Base-by-base conservation (phyloP, 1,284 basidiomycete species). In the Albatrellus sp. region DNA sequence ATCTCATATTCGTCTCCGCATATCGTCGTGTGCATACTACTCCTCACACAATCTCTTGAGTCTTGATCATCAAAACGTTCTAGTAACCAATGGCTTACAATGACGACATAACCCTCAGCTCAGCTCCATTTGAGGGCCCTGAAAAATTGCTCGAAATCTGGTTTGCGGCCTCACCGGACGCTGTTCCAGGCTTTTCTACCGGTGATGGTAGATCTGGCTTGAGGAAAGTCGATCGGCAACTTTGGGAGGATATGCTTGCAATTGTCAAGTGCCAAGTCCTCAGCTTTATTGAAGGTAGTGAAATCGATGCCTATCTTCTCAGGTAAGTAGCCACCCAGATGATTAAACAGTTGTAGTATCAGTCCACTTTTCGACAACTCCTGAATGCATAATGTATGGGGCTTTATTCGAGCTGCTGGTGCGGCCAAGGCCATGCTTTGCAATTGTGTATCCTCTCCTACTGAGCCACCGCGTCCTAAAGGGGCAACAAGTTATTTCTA, bases 101-200 rank as follows among this genome's bases (percentile, higher is more conserved):
- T 49, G 54, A 57, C 50, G 49, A 57, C 44, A 58, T 65, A 47
- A 58, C 60, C 44, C 55, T 63, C 30, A 44, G 20, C 42, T 66
- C 67, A 41, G 68, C 75, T 37, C 82, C 81, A 16, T 90, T 87
- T 55, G 86, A 88, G 60, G 86, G 85, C 34, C 90, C 94, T 48
- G 96, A 99, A 69, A 99, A 99, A 66, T 78, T 98, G 36, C 77
- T 98, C 45, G 96, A 98, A 67, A 80, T 98, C 46, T 98, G 96
- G 96, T 98, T 98, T 62, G 82, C 89, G 4, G 86, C 88, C 14
- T 82, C 80, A 5, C 67, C 79, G 10, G 71, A 73, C 9, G 62
- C 72, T 38, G 67, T 88, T 7, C 75, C 74, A 35, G 69, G 68
- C 53, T 60, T 68, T 11, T 53, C 58, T 16, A 52, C 54, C 36